Conservation (phyloP, 2,329 filamentous ascomycete species). For the Exutisphaerella laricina region DNA sequence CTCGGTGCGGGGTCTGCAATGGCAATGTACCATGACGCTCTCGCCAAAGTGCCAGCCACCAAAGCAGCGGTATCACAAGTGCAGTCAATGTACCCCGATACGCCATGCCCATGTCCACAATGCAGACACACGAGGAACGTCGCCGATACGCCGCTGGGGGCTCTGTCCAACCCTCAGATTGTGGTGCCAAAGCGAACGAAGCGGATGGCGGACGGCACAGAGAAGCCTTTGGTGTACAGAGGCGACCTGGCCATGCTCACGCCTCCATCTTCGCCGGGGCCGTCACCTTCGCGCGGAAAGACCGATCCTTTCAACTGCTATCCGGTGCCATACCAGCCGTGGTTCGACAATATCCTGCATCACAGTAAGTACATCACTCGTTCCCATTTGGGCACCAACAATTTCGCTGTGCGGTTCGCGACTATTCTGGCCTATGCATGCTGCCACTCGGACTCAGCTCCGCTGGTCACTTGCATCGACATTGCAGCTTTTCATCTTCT, state of each 20-base stretch:
- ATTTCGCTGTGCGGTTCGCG: too few species aligned
- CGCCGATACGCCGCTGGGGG: slow-evolving; percentile 5
- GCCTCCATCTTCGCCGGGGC: slow-evolving; percentile 16
- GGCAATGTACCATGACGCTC: slow-evolving; percentile 8
- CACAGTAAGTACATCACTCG: slow-evolving; percentile 21
- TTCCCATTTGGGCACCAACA: too few species aligned
- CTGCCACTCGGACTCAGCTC: background rate
- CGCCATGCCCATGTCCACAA: slow-evolving; percentile 9
- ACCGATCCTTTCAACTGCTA: slow-evolving; percentile 31
- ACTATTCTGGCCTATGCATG: background rate
- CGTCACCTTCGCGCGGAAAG: slow-evolving; percentile 12
- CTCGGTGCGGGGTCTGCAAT: slow-evolving; percentile 4
- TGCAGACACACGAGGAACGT: slow-evolving; percentile 7
- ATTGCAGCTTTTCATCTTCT: too few species aligned
- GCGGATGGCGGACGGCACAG: slow-evolving; percentile 20
- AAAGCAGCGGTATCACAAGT: slow-evolving; percentile 4
- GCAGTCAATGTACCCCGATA: slow-evolving; percentile 4
- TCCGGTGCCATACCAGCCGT: slow-evolving; percentile 29
- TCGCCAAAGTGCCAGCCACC: slow-evolving; percentile 5
- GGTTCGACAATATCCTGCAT: slow-evolving; percentile 29
- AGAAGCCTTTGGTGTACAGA: slow-evolving; percentile 13
- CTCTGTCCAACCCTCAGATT: slow-evolving; percentile 5
- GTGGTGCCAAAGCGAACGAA: slow-evolving; percentile 12
- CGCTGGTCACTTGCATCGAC: too few species aligned
- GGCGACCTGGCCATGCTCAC: slow-evolving; percentile 18